Percentiles rank a stretch among this genome's conserved stretches.
Conservation (phyloP, 441 rosid genomes). For the Gossypium aridum region DNA sequence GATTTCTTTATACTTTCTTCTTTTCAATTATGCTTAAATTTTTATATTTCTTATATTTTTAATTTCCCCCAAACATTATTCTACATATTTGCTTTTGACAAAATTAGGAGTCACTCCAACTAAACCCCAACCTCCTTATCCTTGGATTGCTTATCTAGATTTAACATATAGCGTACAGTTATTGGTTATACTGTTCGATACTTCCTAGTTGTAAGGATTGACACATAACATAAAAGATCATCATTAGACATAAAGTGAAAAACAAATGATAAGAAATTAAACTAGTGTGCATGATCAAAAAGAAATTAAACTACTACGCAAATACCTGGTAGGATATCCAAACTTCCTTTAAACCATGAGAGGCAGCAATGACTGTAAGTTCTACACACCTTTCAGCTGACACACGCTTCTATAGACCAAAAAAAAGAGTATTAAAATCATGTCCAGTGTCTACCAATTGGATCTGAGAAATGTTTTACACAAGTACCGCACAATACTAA, state of each 20-base stretch:
- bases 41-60: background rate
- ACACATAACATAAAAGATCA: background rate
- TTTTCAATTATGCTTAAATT: background rate
- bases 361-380: conserved; percentile 69
- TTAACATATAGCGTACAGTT: background rate
- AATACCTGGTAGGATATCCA: conserved; percentile 93
- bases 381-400: conserved; percentile 85
- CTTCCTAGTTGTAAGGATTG: background rate
- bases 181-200: background rate
- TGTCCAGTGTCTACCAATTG: background rate
- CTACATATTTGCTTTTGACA: background rate
- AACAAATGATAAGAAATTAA: background rate
- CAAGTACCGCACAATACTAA: background rate
- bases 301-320: background rate
- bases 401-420: conserved; percentile 53
- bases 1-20: background rate
- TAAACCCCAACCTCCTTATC: background rate
- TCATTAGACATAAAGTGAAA: too few relatives aligned
- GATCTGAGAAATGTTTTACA: background rate
- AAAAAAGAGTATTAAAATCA: background rate
- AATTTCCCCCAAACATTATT: background rate
- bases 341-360: conserved; percentile 82
- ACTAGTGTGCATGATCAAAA: background rate
- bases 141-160: background rate
- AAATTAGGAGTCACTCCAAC: background rate